Evolutionary conservation across 1,139 yeast genomes (phyloP), one percentile per base, ranked within the genome.

Genomic region (Nakaseomyces kungkrabaensis): DNA sequence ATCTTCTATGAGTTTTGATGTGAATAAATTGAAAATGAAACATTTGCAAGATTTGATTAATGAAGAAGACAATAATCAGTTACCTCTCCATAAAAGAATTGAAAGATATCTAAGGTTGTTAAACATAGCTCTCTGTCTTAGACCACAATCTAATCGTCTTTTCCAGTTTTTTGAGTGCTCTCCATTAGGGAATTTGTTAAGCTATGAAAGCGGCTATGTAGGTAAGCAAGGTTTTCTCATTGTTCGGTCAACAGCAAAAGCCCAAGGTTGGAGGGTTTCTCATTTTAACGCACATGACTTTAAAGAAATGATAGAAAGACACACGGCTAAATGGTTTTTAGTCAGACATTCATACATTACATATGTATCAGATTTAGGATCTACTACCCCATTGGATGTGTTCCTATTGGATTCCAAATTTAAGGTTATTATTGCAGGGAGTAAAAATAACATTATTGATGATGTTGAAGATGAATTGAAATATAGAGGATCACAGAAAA

Each of bases 181-280:
- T 0, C 95, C 96, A 1, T 78, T 92, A 58, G 87, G 95, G 9
- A 80, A 95, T 25, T 72, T 90, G 46, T 72, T 92, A 44, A 84
- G 94, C 50, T 84, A 88, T 56, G 97, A 92, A 65, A 78, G 80
- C 26, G 85, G 89, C 0, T 85, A 75, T 60, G 81, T 78, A 51
- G 96, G 98, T 1, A 92, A 90, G 60, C 97, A 92, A 68, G 98
- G 98, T 4, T 78, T 80, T 48, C 69, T 92, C 51, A 80, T 85
- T 53, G 77, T 89, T 44, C 80, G 90, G 24, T 84, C 96, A 0
- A 79, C 89, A 1, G 92, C 97, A 0, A 80, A 79, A 54, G 75
- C 89, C 0, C 95, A 87, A 65, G 97, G 97, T 2, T 92, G 98
- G 98, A 75, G 96, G 61, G 96, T 90, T 11, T 87, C 95, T 5